These are phyloP conservation scores for Lactifluus volemus DNA, from an alignment of 768 basidiomycete genomes.

Conservation along the genomic window DNA sequence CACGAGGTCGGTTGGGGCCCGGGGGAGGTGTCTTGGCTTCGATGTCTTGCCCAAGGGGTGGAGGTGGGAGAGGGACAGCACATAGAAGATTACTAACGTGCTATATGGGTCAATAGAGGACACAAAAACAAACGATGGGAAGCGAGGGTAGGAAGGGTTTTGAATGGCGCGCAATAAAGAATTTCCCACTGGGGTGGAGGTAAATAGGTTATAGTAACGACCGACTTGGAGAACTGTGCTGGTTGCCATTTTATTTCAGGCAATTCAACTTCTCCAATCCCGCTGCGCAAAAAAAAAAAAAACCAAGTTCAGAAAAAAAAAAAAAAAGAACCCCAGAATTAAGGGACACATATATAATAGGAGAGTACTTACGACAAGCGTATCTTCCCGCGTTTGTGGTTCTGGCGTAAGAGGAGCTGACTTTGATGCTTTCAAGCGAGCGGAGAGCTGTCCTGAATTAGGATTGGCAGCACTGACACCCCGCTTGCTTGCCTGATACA, in stretches of 20 bases:
- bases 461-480: constrained; percentile 38
- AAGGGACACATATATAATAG: constrained; percentile 8
- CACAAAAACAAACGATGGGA: constrained; percentile 3
- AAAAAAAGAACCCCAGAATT: constrained; percentile 10
- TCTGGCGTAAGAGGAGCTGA: constrained; percentile 30
- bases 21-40: neutral
- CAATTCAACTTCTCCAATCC: constrained; percentile 27
- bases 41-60: neutral
- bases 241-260: neutral
- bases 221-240: neutral
- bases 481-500: constrained; percentile 34
- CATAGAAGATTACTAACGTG: constrained; percentile 8
- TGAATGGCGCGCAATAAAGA: constrained; percentile 2
- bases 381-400: constrained; percentile 30
- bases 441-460: constrained; percentile 36
- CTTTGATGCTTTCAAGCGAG: constrained; percentile 35
- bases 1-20: constrained; percentile 12
- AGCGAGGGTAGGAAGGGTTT: neutral
- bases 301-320: constrained; percentile 22
- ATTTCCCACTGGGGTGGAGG: constrained; percentile 4
- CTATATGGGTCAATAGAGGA: constrained; percentile 8
- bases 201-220: constrained; percentile 8
- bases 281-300: constrained; percentile 31
- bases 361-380: constrained; percentile 36
- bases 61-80: neutral